These are phyloP conservation scores for Trichoderma asperellum DNA, from an alignment of 2,329 filamentous ascomycete genomes.

Conservation along the genomic window DNA sequence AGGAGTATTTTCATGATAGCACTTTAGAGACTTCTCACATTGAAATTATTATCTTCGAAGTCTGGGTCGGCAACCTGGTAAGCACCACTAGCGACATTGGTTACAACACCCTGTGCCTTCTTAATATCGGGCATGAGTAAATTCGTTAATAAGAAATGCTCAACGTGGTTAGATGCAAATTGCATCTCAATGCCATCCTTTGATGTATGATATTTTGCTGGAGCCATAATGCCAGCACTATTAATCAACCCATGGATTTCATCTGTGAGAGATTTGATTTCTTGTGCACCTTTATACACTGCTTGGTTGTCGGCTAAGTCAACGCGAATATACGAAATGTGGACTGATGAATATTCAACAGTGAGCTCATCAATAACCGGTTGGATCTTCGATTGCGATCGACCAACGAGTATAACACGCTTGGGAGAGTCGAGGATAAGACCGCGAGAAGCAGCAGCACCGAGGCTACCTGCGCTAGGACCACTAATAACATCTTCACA, in stretches of 20 bases:
- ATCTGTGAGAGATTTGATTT: conserved; percentile 5
- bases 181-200: conserved; percentile 10
- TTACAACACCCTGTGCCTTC: too few relatives aligned
- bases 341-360: not conserved
- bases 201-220: not conserved
- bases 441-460: not conserved
- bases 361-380: too few relatives aligned
- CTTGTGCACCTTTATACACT: not conserved
- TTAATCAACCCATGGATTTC: not conserved
- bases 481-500: not conserved
- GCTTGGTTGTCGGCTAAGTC: not conserved
- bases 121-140: conserved; percentile 32
- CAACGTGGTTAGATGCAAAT: conserved; percentile 7
- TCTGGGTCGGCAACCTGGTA: too few relatives aligned
- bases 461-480: not conserved
- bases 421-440: not conserved
- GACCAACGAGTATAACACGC: too few relatives aligned
- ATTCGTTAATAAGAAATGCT: not conserved
- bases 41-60: too few relatives aligned
- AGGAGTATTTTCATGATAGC: too few relatives aligned
- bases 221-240: conserved; percentile 9
- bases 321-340: not conserved
- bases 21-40: too few relatives aligned
- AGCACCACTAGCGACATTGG: too few relatives aligned
- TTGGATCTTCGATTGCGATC: too few relatives aligned